phyloP scores from a whole-genome alignment of 805 yeast species.

The Saccharomycopsis sp. region DNA sequence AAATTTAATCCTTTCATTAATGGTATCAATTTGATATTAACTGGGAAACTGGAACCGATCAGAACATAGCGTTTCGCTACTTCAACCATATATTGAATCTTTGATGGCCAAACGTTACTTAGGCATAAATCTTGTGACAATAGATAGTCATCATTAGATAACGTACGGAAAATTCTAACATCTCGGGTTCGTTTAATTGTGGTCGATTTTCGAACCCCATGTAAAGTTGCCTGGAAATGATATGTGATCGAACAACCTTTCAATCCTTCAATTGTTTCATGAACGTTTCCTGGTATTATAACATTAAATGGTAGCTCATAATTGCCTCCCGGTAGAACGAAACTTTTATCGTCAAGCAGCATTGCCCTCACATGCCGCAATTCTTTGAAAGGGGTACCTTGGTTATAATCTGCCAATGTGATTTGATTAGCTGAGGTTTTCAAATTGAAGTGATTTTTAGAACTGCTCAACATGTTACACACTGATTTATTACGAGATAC shows the following conservation, averaged over 20 bases:
- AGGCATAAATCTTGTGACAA: conserved; percentile 85
- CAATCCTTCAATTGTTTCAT: conserved; percentile 86
- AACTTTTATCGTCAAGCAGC: neutral
- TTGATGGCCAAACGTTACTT: conserved; percentile 91
- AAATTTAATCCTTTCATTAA: conserved; percentile 69
- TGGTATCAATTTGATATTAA: conserved; percentile 69
- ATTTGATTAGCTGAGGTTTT: neutral
- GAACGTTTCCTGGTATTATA: conserved; percentile 72
- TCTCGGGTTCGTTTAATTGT: conserved; percentile 36
- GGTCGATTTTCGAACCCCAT: neutral
- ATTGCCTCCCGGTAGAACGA: conserved; percentile 43
- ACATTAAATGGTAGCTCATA: conserved; percentile 87
- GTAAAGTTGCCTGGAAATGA: conserved; percentile 63
- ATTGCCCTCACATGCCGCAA: neutral
- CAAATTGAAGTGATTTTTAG: neutral
- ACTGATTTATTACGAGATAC: neutral
- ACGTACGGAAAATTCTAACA: conserved; percentile 74
- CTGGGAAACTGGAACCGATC: conserved; percentile 70
- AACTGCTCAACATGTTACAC: neutral
- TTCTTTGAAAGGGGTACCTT: conserved; percentile 11
- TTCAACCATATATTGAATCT: conserved; percentile 81
- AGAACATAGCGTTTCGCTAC: conserved; percentile 85
- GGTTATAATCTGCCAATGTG: neutral
- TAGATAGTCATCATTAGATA: conserved; percentile 80
- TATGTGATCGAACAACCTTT: conserved; percentile 71